Conservation (phyloP, 192 early-diverging fungal species). For the Coemansia sp. region DNA sequence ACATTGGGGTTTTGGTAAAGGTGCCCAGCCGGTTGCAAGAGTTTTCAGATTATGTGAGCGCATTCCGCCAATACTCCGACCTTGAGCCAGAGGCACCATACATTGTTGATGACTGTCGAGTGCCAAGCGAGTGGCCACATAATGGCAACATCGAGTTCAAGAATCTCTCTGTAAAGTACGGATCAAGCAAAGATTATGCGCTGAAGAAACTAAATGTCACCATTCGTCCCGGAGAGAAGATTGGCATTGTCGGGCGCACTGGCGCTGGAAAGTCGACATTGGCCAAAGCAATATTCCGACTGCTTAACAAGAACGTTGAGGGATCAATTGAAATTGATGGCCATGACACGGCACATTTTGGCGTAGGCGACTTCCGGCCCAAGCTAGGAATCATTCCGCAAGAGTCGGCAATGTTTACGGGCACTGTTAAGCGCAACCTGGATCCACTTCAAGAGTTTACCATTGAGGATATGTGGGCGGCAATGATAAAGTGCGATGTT, state of each 20-base stretch:
- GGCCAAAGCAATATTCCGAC: constrained; percentile 65
- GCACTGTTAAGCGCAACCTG: constrained; percentile 65
- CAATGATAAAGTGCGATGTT: constrained; percentile 36
- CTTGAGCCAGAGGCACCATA: constrained; percentile 50
- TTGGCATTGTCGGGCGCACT: constrained; percentile 75
- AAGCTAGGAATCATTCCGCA: constrained; percentile 66
- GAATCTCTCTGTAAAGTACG: constrained; percentile 65
- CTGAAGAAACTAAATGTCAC: constrained; percentile 62
- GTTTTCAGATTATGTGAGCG: constrained; percentile 36
- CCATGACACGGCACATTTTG: constrained; percentile 65
- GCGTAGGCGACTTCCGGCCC: constrained; percentile 46
- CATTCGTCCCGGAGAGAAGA: constrained; percentile 63
- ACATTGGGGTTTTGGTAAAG: not conserved
- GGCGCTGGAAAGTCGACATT: constrained; percentile 73
- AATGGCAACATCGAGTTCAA: constrained; percentile 62
- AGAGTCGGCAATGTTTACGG: constrained; percentile 65
- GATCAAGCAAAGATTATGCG: constrained; percentile 51
- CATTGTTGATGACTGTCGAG: constrained; percentile 22
- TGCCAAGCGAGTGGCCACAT: constrained; percentile 62
- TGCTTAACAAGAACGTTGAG: constrained; percentile 53
- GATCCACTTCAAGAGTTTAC: constrained; percentile 60
- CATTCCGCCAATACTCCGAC: constrained; percentile 59
- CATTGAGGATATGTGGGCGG: constrained; percentile 66
- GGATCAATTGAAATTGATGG: constrained; percentile 75
- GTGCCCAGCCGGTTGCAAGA: not conserved